These are phyloP conservation scores for Pseudocercospora ulei DNA, from an alignment of 2,329 filamentous ascomycete genomes.

Conservation along the genomic window DNA sequence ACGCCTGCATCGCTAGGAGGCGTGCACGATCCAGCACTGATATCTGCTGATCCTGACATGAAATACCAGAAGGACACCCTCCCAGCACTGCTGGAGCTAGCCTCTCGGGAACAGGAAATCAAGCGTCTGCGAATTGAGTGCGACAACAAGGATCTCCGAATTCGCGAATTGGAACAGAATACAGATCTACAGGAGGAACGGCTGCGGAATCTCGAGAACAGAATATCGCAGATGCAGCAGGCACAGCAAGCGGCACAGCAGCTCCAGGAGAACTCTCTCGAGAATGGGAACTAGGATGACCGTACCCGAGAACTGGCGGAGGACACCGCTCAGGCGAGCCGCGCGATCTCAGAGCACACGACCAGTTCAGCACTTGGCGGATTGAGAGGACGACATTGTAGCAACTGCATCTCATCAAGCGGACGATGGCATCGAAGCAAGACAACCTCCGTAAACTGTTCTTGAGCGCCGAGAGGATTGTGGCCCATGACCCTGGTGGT, in stretches of 20 bases:
- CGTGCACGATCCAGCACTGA: conserved; percentile 10
- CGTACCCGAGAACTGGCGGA: too few species aligned
- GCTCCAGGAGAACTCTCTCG: not conserved
- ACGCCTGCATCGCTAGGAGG: conserved; percentile 14
- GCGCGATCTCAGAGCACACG: too few species aligned
- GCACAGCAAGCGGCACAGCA: conserved; percentile 8
- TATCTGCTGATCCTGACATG: conserved; percentile 7
- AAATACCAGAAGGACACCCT: conserved; percentile 6
- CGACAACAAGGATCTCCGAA: conserved; percentile 36
- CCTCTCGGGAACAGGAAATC: conserved; percentile 29
- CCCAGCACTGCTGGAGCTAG: conserved; percentile 2
- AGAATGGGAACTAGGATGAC: conserved; percentile 2
- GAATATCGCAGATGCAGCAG: conserved; percentile 15
- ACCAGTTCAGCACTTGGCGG: too few species aligned
- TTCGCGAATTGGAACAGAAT: conserved; percentile 24
- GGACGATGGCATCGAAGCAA: too few species aligned
- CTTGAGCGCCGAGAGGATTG: too few species aligned
- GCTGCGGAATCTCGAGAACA: conserved; percentile 13
- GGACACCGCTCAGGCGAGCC: too few species aligned
- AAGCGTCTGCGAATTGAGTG: conserved; percentile 38
- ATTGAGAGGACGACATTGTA: too few species aligned
- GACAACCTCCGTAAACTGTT: too few species aligned
- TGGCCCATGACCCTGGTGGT: too few species aligned
- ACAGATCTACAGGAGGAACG: conserved; percentile 9
- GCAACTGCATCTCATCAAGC: too few species aligned